Evolutionary conservation across 1,284 basidiomycete genomes (phyloP).

Genomic region (Leccinum angustisporum): DNA sequence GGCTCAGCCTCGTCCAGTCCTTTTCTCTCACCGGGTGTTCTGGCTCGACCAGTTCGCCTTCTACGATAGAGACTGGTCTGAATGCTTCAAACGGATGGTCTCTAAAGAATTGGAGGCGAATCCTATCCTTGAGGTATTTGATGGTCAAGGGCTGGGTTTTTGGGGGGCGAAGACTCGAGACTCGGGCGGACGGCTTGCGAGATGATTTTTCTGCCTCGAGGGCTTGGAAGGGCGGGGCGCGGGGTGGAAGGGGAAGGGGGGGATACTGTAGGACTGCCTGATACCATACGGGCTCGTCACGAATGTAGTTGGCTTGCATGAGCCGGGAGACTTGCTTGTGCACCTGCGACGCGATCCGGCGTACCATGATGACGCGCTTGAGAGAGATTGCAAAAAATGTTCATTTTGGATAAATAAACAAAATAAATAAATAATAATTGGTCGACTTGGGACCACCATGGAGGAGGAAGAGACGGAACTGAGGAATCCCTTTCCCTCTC

Average conservation of each 20-base stretch:
- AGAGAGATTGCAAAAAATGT: neutral
- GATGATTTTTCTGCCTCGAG: conserved; percentile 43
- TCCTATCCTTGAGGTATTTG: conserved; percentile 81
- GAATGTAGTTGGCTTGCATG: conserved; percentile 68
- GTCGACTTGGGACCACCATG: conserved; percentile 12
- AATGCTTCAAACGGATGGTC: conserved; percentile 98
- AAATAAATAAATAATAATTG: conserved; percentile 4
- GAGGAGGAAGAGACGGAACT: conserved; percentile 71
- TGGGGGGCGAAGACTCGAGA: conserved; percentile 40
- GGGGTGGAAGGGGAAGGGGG: conserved; percentile 81
- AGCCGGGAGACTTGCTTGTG: conserved; percentile 87
- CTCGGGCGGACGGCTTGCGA: conserved; percentile 22
- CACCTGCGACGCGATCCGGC: conserved; percentile 85
- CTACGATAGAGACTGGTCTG: conserved; percentile 76
- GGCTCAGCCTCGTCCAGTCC: conserved; percentile 74
- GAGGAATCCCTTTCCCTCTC: conserved; percentile 79
- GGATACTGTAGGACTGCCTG: conserved; percentile 85
- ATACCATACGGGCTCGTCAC: conserved; percentile 81
- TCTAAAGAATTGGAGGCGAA: conserved; percentile 89
- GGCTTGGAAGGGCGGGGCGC: conserved; percentile 55
- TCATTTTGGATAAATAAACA: neutral
- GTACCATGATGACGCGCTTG: conserved; percentile 55
- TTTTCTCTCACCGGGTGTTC: conserved; percentile 58
- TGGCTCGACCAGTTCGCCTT: conserved; percentile 58
- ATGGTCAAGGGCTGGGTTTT: conserved; percentile 63